A percentile compares a stretch with the other conserved stretches of the same genome.
Evolutionary conservation across 805 yeast genomes (phyloP).

Genomic region (Kuraishia floccosa): DNA sequence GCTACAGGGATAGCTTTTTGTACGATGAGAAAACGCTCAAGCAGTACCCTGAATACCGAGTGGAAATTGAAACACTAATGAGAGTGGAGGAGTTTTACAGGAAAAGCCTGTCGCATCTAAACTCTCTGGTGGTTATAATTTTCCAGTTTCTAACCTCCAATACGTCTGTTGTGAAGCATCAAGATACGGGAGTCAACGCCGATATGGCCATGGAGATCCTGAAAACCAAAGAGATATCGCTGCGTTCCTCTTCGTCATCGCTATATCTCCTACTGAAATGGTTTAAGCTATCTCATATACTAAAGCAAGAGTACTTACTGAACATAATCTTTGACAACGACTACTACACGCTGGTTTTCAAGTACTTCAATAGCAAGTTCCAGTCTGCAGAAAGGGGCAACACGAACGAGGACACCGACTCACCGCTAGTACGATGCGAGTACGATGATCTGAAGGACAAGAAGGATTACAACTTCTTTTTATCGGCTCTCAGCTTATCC

Average conservation of each 20-base stretch:
- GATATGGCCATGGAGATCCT: constrained; percentile 39
- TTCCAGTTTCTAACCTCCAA: constrained; percentile 52
- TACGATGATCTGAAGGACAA: constrained; percentile 14
- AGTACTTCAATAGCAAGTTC: constrained; percentile 17
- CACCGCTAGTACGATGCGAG: constrained; percentile 16
- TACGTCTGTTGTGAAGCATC: constrained; percentile 13
- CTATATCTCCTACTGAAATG: constrained; percentile 49
- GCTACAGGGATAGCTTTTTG: constrained; percentile 5
- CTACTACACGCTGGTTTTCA: constrained; percentile 27
- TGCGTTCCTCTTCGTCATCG: constrained; percentile 48
- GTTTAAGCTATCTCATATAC: constrained; percentile 69
- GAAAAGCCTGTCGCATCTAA: constrained; percentile 38
- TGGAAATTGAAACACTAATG: constrained; percentile 28
- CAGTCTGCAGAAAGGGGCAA: constrained; percentile 12
- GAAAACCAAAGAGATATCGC: constrained; percentile 49
- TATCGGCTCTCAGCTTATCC: constrained; percentile 9
- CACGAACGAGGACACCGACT: constrained; percentile 1
- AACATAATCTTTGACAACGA: constrained; percentile 68
- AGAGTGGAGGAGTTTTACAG: constrained; percentile 54
- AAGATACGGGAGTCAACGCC: constrained; percentile 5
- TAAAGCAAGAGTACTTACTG: constrained; percentile 68
- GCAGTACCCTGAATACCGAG: constrained; percentile 22
- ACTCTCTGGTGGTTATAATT: constrained; percentile 53
- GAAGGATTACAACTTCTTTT: constrained; percentile 15
- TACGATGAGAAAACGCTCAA: constrained; percentile 15